Evolutionary conservation across 306 rosid genomes (phyloP), one percentile per base, ranked within the genome.

Genomic region (Arachis hypogaea): DNA sequence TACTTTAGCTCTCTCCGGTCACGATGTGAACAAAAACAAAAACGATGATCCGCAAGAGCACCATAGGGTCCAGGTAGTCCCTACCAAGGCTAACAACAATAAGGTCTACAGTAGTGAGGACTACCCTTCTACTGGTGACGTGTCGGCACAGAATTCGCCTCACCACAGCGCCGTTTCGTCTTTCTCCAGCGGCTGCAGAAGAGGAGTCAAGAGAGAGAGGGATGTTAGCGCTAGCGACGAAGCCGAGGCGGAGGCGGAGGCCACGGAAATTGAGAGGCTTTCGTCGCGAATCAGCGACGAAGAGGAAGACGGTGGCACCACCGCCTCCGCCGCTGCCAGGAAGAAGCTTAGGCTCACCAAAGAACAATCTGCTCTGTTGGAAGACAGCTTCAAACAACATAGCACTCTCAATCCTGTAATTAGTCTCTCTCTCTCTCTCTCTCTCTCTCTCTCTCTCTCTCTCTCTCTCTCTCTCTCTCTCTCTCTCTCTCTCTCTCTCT

Each of bases 341-440:
- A 95, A 95, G 84, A 95, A 95, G 58, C 99, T 95, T 66, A 68
- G 99, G 61, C 98, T 95, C 30, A 87, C 90, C 50, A 95, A 92
- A 61, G 87, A 95, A 29, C 99, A 95, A 66, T 90, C 99, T 33
- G 97, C 97, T 61, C 85, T 95, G 46, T 82, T 95, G 4, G 99
- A 95, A 42, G 93, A 95, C 78, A 95, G 92, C 84, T 95, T 95
- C 97, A 95, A 95, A 63, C 92, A 78, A 54, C 97, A 92, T 51
- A 95, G 96, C 87, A 92, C 96, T 40, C 98, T 95, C 81, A 95
- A 95, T 51, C 99, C 98, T 30, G 99, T 94, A 88, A 88, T 29
- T 38, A 63, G 22, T 45, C 10, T 4, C 9, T 11, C 7, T 38
- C 47, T 18, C 18, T 18, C 18, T 18, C 18, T 18, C 18, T 18